Conservation (phyloP, 2,329 filamentous ascomycete species). For the Fusarium decemcellulare region DNA sequence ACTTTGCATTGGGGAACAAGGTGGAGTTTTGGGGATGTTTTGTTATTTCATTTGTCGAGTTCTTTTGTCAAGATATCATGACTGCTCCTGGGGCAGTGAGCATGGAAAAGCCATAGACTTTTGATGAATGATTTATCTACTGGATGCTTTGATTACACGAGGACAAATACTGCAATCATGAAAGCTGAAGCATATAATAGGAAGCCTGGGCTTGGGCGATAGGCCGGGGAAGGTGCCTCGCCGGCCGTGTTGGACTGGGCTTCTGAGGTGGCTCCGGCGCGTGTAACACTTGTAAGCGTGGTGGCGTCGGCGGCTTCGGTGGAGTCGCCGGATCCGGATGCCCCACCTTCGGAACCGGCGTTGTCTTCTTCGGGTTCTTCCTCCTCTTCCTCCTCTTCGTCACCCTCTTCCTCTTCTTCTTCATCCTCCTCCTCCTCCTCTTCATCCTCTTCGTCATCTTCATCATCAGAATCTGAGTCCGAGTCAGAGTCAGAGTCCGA, state of each 20-base stretch:
- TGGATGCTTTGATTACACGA: not conserved
- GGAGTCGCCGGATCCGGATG: not conserved
- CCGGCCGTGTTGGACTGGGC: not conserved
- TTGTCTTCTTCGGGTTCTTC: not conserved
- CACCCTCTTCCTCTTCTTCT: not conserved
- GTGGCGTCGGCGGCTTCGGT: not conserved
- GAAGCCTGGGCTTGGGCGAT: not conserved
- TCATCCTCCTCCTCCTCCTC: not conserved
- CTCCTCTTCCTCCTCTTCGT: not conserved
- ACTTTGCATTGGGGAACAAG: conserved; percentile 8
- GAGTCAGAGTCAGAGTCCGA: too few species aligned
- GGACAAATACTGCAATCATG: not conserved
- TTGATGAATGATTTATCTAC: not conserved
- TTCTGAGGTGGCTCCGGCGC: not conserved
- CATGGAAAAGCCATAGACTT: conserved; percentile 32
- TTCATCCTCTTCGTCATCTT: not conserved
- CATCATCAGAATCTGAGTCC: not conserved
- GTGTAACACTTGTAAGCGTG: conserved; percentile 1
- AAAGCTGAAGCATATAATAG: not conserved
- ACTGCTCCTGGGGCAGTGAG: conserved; percentile 6
- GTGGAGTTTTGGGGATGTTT: conserved; percentile 7
- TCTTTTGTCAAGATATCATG: conserved; percentile 15
- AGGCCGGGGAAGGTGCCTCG: not conserved
- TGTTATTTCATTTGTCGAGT: conserved; percentile 1
- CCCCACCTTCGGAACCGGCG: not conserved